Base-by-base conservation (phyloP, 2,329 filamentous ascomycete genomes). In the Beauveria asiatica region DNA sequence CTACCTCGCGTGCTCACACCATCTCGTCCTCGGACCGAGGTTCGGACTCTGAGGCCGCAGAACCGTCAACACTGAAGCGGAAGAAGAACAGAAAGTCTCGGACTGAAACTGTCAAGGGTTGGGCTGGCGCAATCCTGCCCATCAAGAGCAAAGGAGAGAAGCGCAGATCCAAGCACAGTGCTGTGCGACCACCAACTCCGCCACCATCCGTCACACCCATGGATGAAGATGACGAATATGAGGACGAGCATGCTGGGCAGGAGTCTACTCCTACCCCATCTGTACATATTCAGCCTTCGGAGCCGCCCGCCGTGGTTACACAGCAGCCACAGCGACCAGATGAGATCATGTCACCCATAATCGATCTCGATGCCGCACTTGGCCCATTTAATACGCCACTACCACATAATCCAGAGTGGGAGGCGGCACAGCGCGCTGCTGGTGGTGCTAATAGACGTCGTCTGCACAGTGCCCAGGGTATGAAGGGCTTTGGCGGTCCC, bases 341-440 rank as follows among this genome's bases (percentile, higher is more conserved):
- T 51, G 90, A 95, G 62, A 72, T 83, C 3, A 81, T 87, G 57
- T 90, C 86, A 68, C 87, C 89, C 8, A 88, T 97, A 72, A 95
- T 99, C 64, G 94, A 99, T 72, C 78, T 99, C 46, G 94, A 99
- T 74, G 93, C 92, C 19, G 94, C 93, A 27, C 80, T 97, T 1
- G 92, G 92, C 1, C 92, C 93, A 0, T 96, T 96, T 73, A 94
- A 95, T 67, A 96, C 92, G 0, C 89, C 89, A 27, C 76, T 85
- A 2, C 78, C 77, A 37, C 78, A 79, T 11, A 86, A 85, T 61
- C 76, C 82, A 2, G 84, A 86, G 62, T 88, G 86, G 80, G 85
- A 88, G 63, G 83, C 84, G 2, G 86, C 85, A 8, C 84, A 88
- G 65, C 78, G 78, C 61, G 79, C 80, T 1, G 80, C 81, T 7